These are phyloP conservation scores for Reticulascus tulasneorum DNA, from an alignment of 2,329 filamentous ascomycete genomes.

Conservation along the genomic window DNA sequence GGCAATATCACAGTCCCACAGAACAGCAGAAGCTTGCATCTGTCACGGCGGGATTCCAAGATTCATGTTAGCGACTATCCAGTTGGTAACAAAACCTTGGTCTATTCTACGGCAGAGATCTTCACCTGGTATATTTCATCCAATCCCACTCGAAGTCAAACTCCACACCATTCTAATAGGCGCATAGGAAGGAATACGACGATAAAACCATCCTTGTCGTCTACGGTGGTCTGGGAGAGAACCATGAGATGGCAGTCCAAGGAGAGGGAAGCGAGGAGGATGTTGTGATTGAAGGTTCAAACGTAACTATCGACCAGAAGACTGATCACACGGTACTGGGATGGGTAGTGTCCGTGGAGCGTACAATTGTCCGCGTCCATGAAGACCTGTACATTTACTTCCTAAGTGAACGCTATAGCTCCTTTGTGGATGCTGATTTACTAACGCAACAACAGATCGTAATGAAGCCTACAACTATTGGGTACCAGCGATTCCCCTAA, in stretches of 20 bases:
- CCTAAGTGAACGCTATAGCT: constrained; percentile 22
- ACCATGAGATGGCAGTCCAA: constrained; percentile 52
- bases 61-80: constrained; percentile 62
- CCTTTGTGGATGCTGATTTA: not conserved
- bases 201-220: constrained; percentile 55
- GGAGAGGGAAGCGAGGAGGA: constrained; percentile 2
- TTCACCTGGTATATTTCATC: constrained; percentile 43
- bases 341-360: constrained; percentile 12
- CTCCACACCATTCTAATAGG: not conserved
- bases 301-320: constrained; percentile 6
- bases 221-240: constrained; percentile 56
- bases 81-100: constrained; percentile 50
- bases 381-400: constrained; percentile 10
- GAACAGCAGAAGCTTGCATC: constrained; percentile 46
- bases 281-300: constrained; percentile 8
- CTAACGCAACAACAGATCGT: constrained; percentile 10
- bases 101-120: constrained; percentile 65
- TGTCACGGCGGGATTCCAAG: constrained; percentile 59
- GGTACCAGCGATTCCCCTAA: constrained; percentile 14
- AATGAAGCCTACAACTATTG: constrained; percentile 21
- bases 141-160: accelerated
- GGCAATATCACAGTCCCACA: constrained; percentile 54
- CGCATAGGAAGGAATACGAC: constrained; percentile 48
- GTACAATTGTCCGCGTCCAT: constrained; percentile 12
- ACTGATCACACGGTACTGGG: constrained; percentile 11